Base-by-base conservation (phyloP, 371 early-diverging fungal genomes). In the Haplosporangium sp. region DNA sequence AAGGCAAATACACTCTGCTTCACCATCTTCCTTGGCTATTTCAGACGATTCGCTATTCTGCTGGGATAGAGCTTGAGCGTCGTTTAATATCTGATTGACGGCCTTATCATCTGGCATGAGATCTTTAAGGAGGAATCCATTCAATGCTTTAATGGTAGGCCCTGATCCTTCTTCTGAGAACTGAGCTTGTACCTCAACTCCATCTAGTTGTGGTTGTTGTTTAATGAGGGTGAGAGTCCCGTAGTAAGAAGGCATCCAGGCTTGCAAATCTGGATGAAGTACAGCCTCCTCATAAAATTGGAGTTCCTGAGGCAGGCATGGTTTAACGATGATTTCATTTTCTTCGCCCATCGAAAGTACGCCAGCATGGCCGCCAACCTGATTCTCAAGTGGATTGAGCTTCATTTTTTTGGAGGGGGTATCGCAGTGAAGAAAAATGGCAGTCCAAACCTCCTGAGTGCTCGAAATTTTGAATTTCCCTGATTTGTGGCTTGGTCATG, bases 361-460 rank as follows among this genome's bases (percentile, higher is more conserved):
- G 6, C 86, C 84, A 37, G 89, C 89, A 65, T 93, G 93, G 2
- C 93, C 92, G 10, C 90, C 92, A n/a, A 92, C 91, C 83, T 93
- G 93, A 74, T 89, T 84, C 11, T 84, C 42, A 53, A 81, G 69
- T 17, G 72, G 75, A 56, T 56, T 81, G 59, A 81, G 75, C 42
- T 68, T 81, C 82, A 81, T 81, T 45, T 52, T 19, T 57, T 57
- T 20, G 55, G 17, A 55, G 0, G 55, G 19, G 19, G 8, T 52
- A 6, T 52, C 53, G 27, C 7, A 20, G 53, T 17, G 17, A 53
- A 53, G 27, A 53, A 53, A 7, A 55, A 55, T n/a, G 8, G 45
- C 45, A 45, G 45, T 45, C 45, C 45, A 45, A 44, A 45, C 45
- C 10, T 10, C 15, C 44, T 15, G 15, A 45, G 15, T 15, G 4